Percentiles rank a stretch among this genome's conserved stretches.
Evolutionary conservation across 257 asterid genomes (phyloP).

Genomic region (Solanum bulbocastanum): DNA sequence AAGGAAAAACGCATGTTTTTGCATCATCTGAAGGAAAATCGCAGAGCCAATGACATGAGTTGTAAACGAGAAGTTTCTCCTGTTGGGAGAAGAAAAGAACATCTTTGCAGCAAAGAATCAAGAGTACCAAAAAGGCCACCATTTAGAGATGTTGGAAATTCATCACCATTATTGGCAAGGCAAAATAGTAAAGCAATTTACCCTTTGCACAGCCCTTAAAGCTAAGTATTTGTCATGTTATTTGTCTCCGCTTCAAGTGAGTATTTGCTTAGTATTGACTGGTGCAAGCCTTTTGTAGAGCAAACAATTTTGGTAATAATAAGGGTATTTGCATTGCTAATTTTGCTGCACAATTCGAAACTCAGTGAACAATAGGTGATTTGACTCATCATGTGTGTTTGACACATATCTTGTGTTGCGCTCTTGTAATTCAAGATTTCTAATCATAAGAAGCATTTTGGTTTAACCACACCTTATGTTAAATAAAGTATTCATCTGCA

Average conservation of each 20-base stretch:
- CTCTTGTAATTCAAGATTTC: neutral
- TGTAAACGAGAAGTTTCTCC: conserved; percentile 9
- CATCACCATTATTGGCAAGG: conserved; percentile 19
- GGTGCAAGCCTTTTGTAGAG: neutral
- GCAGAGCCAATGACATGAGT: neutral
- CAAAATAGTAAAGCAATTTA: conserved; percentile 17
- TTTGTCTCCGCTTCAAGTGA: neutral
- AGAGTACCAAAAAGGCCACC: conserved; percentile 20
- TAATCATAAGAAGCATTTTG: neutral
- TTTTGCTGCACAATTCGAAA: neutral
- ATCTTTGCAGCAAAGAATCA: conserved; percentile 3
- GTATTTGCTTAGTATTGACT: neutral
- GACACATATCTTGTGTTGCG: neutral
- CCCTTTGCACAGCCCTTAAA: conserved; percentile 20
- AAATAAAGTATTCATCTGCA: neutral
- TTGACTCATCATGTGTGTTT: neutral
- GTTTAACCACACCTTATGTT: neutral
- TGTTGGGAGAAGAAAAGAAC: conserved; percentile 14
- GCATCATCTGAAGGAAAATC: conserved; percentile 24
- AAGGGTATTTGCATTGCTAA: neutral
- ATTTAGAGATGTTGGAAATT: conserved; percentile 41
- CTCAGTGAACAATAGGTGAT: neutral
- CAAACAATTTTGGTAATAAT: neutral
- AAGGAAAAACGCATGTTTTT: conserved; percentile 49
- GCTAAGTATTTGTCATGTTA: neutral